These are phyloP conservation scores for Penicillium palitans DNA, from an alignment of 2,329 filamentous ascomycete species.

Conservation along the genomic window DNA sequence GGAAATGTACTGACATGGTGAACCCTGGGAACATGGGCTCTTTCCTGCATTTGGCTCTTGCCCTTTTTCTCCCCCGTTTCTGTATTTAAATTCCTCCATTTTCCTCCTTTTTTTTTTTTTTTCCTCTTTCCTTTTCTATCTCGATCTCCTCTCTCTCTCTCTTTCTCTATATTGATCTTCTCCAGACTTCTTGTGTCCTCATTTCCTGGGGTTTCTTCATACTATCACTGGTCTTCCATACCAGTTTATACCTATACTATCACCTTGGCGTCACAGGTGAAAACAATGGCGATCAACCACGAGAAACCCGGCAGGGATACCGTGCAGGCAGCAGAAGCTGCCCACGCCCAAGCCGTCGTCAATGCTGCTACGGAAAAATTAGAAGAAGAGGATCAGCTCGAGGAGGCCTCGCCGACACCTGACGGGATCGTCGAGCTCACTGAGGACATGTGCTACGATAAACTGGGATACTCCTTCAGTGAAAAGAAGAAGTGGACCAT, in stretches of 20 bases:
- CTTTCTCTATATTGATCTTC: slow-evolving; percentile 6
- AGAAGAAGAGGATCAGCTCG: slow-evolving; percentile 26
- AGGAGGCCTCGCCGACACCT: slow-evolving; percentile 24
- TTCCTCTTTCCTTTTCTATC: not conserved
- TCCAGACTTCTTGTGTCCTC: not conserved
- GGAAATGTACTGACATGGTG: not conserved
- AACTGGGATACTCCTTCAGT: slow-evolving; percentile 65
- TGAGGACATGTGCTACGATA: slow-evolving; percentile 63
- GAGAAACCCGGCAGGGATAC: slow-evolving; percentile 28
- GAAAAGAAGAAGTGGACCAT: slow-evolving; percentile 70
- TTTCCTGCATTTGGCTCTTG: slow-evolving; percentile 20
- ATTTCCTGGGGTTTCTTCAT: not conserved
- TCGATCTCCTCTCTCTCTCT: not conserved
- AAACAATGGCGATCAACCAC: slow-evolving; percentile 22
- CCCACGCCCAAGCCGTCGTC: slow-evolving; percentile 31
- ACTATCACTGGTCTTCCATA: not conserved
- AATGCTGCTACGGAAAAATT: slow-evolving; percentile 24
- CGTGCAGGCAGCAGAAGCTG: slow-evolving; percentile 34
- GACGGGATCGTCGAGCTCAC: slow-evolving; percentile 42
- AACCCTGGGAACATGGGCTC: not conserved
- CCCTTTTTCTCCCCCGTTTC: slow-evolving; percentile 7
- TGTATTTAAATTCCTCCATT: slow-evolving; percentile 17
- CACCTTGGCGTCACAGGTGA: not conserved
- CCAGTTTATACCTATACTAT: slow-evolving; percentile 1
- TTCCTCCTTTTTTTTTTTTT: not conserved